Percentiles rank a stretch among this genome's conserved stretches.
These are phyloP conservation scores for Lachancea lanzarotensis DNA, from an alignment of 805 yeast species.

Conservation along the genomic window DNA sequence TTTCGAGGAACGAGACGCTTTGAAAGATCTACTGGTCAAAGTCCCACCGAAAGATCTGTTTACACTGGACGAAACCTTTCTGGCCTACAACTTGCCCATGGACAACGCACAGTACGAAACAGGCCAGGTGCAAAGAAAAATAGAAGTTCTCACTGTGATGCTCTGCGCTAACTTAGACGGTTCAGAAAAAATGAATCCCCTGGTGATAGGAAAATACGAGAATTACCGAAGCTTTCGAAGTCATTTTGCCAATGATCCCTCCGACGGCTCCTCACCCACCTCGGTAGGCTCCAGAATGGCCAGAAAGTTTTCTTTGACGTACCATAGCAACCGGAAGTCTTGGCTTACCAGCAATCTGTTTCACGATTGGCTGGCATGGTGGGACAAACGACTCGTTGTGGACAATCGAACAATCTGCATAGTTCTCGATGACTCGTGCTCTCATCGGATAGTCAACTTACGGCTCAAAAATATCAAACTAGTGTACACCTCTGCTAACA, in stretches of 20 bases:
- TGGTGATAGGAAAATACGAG: conserved; percentile 55
- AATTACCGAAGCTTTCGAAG: conserved; percentile 37
- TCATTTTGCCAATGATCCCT: conserved; percentile 28
- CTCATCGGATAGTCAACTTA: conserved; percentile 52
- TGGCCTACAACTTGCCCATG: conserved; percentile 53
- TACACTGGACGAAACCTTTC: conserved; percentile 53
- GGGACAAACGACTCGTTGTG: conserved; percentile 51
- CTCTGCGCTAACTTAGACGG: conserved; percentile 59
- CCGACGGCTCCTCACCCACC: conserved; percentile 24
- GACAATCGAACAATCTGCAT: conserved; percentile 47
- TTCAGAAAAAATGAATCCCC: conserved; percentile 52
- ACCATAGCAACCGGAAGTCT: conserved; percentile 53
- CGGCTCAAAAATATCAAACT: conserved; percentile 40
- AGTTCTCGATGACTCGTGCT: conserved; percentile 53
- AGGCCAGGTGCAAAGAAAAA: conserved; percentile 31
- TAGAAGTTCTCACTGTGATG: conserved; percentile 48
- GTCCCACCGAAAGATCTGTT: conserved; percentile 48
- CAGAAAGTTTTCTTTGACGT: conserved; percentile 44
- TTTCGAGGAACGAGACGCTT: conserved; percentile 47
- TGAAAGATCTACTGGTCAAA: conserved; percentile 41
- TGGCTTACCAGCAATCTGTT: conserved; percentile 60
- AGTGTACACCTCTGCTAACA: conserved; percentile 35
- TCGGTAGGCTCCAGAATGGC: conserved; percentile 40
- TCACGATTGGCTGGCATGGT: conserved; percentile 52
- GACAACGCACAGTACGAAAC: conserved; percentile 47